Percentiles rank a stretch among this genome's conserved stretches.
Conservation (phyloP, 148 eudicot genomes). For the Linanthus parryae region DNA sequence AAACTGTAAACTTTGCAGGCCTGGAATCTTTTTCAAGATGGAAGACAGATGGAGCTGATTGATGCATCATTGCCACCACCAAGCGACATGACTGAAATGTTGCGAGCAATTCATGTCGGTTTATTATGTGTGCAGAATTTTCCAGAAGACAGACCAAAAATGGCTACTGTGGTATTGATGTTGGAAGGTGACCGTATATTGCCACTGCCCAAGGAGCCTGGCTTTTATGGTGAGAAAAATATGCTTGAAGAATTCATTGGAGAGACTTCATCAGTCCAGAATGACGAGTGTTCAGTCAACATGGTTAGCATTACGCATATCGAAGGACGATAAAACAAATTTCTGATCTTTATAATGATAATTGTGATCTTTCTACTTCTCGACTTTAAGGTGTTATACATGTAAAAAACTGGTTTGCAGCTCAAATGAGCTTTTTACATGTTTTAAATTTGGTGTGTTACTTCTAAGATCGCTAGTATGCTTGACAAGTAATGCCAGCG, state of each 20-base stretch:
- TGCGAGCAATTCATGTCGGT: slow-evolving; percentile 6
- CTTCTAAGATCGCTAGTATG: no score
- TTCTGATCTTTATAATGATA: no score
- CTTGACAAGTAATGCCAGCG: no score
- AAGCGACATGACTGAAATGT: background rate
- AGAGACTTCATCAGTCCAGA: background rate
- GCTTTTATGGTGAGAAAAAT: slow-evolving; percentile 1
- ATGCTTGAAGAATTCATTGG: background rate
- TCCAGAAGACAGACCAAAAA: slow-evolving; percentile 6
- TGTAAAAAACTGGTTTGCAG: no score
- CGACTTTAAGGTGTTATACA: no score
- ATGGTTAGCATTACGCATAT: no score
- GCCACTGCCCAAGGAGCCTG: slow-evolving; percentile 2
- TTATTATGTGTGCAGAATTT: slow-evolving; percentile 8
- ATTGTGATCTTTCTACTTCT: no score
- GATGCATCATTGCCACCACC: background rate
- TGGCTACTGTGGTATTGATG: background rate
- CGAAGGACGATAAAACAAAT: no score
- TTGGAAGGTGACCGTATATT: background rate
- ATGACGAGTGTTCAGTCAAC: no score
- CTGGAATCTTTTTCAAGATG: background rate
- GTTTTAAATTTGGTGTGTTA: no score
- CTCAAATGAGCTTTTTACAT: no score
- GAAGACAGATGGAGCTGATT: background rate
- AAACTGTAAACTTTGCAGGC: no score